These are phyloP conservation scores for Syncephalis plumigaleata DNA, from an alignment of 371 early-diverging fungal genomes.

Conservation along the genomic window DNA sequence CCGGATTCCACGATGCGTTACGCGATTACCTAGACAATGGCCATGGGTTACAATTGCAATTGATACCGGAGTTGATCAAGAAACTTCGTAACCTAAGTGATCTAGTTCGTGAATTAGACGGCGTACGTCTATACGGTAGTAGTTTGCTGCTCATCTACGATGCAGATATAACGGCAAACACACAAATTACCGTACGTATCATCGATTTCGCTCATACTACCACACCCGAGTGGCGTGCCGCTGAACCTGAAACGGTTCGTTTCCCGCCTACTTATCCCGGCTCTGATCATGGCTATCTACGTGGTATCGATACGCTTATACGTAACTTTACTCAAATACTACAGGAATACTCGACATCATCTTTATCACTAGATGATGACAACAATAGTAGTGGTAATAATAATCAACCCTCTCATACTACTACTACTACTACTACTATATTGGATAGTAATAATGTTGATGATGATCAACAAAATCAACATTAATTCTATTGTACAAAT, in stretches of 20 bases:
- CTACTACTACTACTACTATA: too few relatives aligned
- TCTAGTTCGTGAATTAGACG: constrained; percentile 46
- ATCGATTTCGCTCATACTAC: constrained; percentile 90
- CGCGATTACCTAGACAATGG: constrained; percentile 66
- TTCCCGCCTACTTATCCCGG: constrained; percentile 4
- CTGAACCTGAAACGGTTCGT: not conserved
- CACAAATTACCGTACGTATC: constrained; percentile 61
- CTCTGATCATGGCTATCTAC: constrained; percentile 5
- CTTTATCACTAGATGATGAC: too few relatives aligned
- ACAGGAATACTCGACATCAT: too few relatives aligned
- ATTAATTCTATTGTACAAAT: too few relatives aligned
- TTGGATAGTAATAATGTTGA: too few relatives aligned
- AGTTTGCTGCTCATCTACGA: constrained; percentile 75
- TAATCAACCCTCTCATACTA: too few relatives aligned
- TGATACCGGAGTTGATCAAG: constrained; percentile 53
- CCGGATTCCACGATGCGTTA: constrained; percentile 53
- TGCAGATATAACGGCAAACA: constrained; percentile 18
- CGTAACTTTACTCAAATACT: constrained; percentile 1
- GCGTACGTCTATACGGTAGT: constrained; percentile 79
- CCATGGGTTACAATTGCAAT: constrained; percentile 32
- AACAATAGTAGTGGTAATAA: too few relatives aligned
- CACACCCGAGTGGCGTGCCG: not conserved
- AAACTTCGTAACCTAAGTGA: constrained; percentile 48
- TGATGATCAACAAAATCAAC: too few relatives aligned
- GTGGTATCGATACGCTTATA: constrained; percentile 3